phyloP scores from a whole-genome alignment of 2,329 filamentous ascomycete species.

The Verruconis gallopava region DNA sequence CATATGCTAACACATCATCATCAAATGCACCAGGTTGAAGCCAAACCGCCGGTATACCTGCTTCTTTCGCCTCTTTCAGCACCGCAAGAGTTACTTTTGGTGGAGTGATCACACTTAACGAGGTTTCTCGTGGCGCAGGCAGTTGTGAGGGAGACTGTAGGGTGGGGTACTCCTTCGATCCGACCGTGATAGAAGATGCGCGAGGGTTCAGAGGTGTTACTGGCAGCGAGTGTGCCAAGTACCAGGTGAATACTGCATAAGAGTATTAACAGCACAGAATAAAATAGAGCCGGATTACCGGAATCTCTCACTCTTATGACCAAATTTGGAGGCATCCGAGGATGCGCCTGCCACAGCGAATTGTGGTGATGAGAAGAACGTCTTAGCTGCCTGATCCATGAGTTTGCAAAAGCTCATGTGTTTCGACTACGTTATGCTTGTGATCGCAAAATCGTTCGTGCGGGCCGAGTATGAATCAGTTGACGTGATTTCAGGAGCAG shows the following conservation, averaged over 20 bases:
- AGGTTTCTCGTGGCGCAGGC: conserved; percentile 53
- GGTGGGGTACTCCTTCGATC: conserved; percentile 46
- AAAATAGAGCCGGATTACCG: no score
- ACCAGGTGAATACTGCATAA: conserved; percentile 72
- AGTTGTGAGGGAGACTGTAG: conserved; percentile 54
- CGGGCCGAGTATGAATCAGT: no score
- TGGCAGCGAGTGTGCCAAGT: conserved; percentile 60
- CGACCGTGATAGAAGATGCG: conserved; percentile 50
- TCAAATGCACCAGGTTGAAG: conserved; percentile 85
- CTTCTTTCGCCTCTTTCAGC: conserved; percentile 61
- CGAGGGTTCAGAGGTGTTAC: conserved; percentile 77
- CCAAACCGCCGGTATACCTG: conserved; percentile 67
- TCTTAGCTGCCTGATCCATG: conserved; percentile 58
- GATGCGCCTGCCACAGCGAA: conserved; percentile 89
- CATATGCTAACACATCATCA: conserved; percentile 63
- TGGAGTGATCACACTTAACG: conserved; percentile 77
- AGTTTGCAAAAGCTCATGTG: background rate
- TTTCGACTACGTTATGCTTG: no score
- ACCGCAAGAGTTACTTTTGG: conserved; percentile 62
- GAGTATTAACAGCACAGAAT: background rate
- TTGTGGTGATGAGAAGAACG: conserved; percentile 65
- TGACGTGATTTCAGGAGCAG: no score
- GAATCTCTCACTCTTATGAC: conserved; percentile 64
- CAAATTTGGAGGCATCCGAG: conserved; percentile 72
- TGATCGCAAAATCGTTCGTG: no score